Evolutionary conservation across 169 alveolate genomes (phyloP), one percentile per base, ranked within the genome.

Genomic region (Cyclospora cayetanensis): DNA sequence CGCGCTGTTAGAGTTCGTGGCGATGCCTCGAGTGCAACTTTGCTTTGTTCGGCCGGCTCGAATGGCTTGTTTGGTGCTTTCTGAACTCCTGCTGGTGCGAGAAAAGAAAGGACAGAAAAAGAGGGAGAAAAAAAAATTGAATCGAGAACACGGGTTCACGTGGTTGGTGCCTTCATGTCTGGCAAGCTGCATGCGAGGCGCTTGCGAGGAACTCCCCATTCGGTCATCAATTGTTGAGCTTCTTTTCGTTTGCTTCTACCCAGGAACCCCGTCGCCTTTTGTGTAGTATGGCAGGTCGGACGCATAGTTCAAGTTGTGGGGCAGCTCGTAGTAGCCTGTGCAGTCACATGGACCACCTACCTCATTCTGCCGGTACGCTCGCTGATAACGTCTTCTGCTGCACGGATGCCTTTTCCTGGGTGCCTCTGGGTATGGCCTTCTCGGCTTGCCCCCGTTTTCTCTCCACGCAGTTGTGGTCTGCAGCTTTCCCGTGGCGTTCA

Each of bases 241-340:
- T 22, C 50, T 9, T 70, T 4, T 31, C 3, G n/a, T 74, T 74
- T 27, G 2, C 3, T 74, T 18, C 29, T 37, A 0, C 60, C 1
- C 89, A 79, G 89, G 31, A 79, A 79, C 34, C 89, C 72, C 50
- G 89, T 46, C 9, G 46, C 72, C 18, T 31, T 60, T 29, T 68
- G 72, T 29, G 42, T 79, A n/a, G 89, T 79, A 18, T 79, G 89
- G 89, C 89, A 79, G 34, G 35, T 50, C 72, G 89, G 89, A 18
- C 31, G 89, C 50, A 53, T 79, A 18, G 72, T 79, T 22, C 89
- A 79, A 31, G 9, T 52, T 7, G 42, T 50, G n/a, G 70, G 89
- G 15, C 68, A 79, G 27, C 72, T 79, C 37, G 27, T 60, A 42
- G 41, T 79, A 22, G 34, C 89, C 2, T 12, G 39, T 31, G 11